Conservation (phyloP, 2,329 filamentous ascomycete genomes). For the Harringtonia aguacate region DNA sequence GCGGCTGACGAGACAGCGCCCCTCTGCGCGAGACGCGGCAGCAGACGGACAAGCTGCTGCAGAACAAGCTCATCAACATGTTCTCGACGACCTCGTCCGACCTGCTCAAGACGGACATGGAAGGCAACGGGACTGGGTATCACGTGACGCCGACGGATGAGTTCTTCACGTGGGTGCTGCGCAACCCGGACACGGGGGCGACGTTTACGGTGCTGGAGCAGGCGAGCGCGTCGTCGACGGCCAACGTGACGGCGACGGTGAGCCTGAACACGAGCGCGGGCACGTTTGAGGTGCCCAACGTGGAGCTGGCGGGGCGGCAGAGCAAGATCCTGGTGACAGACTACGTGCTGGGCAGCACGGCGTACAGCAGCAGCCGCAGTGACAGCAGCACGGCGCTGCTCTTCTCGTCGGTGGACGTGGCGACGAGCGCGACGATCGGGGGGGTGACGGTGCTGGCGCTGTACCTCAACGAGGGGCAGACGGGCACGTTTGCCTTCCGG, state of each 20-base stretch:
- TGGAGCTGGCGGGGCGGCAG: conserved; percentile 52
- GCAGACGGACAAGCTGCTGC: conserved; percentile 38
- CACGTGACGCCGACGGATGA: conserved; percentile 20
- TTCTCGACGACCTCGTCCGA: conserved; percentile 41
- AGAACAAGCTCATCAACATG: conserved; percentile 42
- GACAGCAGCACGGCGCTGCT: conserved; percentile 35
- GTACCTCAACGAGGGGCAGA: conserved; percentile 41
- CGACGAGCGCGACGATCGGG: conserved; percentile 30
- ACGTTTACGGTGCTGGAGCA: conserved; percentile 54
- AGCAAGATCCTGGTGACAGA: conserved; percentile 59
- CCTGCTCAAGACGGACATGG: conserved; percentile 40
- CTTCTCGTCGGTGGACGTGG: conserved; percentile 61
- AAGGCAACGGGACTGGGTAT: conserved; percentile 41
- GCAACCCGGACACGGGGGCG: conserved; percentile 36
- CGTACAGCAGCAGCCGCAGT: background rate
- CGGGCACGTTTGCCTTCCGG: conserved; percentile 38
- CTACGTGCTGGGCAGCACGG: conserved; percentile 47
- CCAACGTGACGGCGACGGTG: conserved; percentile 37
- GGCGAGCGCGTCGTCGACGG: conserved; percentile 33
- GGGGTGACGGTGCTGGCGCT: conserved; percentile 50
- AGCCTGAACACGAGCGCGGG: conserved; percentile 50
- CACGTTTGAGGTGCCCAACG: conserved; percentile 45
- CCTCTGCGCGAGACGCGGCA: conserved; percentile 43
- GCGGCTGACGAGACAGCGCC: conserved; percentile 19
- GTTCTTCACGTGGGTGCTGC: conserved; percentile 40